phyloP scores from a whole-genome alignment of 768 basidiomycete genomes.

The Hygrocybe punicea region DNA sequence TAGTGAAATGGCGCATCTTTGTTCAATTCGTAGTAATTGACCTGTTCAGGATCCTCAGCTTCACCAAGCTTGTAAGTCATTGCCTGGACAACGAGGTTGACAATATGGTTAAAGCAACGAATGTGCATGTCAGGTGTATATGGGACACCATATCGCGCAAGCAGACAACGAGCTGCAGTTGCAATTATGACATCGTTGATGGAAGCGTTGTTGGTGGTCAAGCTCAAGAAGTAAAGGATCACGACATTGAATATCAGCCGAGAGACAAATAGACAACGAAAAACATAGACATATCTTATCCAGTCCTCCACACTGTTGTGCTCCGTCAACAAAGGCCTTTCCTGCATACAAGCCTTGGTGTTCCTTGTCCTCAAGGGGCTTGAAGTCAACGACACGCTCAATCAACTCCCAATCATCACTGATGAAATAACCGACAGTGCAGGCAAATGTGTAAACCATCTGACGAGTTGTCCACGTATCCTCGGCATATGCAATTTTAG shows the following conservation, averaged over 20 bases:
- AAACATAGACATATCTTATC: conserved; percentile 33
- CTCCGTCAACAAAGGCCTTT: conserved; percentile 26
- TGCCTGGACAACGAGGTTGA: background rate
- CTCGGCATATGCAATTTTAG: conserved; percentile 22
- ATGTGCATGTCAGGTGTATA: conserved; percentile 31
- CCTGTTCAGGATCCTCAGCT: background rate
- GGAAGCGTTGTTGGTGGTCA: conserved; percentile 34
- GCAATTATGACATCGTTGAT: conserved; percentile 34
- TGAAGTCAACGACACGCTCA: conserved; percentile 33
- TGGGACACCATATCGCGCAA: conserved; percentile 25
- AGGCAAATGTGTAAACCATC: conserved; percentile 35
- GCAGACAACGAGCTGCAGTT: conserved; percentile 17
- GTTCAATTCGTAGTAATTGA: background rate
- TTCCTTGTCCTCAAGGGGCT: conserved; percentile 30
- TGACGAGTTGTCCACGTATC: conserved; percentile 33
- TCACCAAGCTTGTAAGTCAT: background rate
- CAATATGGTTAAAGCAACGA: conserved; percentile 24
- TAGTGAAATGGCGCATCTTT: background rate
- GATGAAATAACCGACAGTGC: conserved; percentile 29
- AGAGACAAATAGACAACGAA: conserved; percentile 2
- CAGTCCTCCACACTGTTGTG: conserved; percentile 20
- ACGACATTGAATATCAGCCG: conserved; percentile 7
- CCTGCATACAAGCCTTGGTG: conserved; percentile 33
- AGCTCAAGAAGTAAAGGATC: conserved; percentile 15
- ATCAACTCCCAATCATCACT: conserved; percentile 33